Evolutionary conservation across 345 rosid species (phyloP).

Genomic region (Citrus reticulata): DNA sequence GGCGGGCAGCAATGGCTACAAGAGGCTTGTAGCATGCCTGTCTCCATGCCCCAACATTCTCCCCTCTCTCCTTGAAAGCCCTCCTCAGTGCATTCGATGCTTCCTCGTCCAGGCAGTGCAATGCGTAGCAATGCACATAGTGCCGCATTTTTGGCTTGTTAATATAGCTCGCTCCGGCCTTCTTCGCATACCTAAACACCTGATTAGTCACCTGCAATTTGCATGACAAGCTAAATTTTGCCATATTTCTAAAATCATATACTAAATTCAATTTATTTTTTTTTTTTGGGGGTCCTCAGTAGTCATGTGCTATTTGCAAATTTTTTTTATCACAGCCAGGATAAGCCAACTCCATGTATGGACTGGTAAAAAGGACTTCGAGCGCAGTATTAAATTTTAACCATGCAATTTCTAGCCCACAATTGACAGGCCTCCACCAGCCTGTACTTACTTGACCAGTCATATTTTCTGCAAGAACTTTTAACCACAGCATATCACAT

Average conservation of each 20-base stretch:
- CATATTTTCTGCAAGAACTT: constrained; percentile 17
- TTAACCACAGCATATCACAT: constrained; percentile 36
- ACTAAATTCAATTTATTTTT: too few relatives aligned
- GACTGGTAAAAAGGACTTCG: constrained; percentile 4
- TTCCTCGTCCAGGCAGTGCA: constrained; percentile 90
- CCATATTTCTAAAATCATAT: too few relatives aligned
- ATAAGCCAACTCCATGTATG: constrained; percentile 33
- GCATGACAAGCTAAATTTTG: background rate
- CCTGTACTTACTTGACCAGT: constrained; percentile 28
- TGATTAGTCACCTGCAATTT: constrained; percentile 80
- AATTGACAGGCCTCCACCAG: constrained; percentile 9
- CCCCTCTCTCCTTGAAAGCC: constrained; percentile 87
- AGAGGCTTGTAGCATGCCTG: constrained; percentile 96
- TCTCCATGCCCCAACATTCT: constrained; percentile 96
- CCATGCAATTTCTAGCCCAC: constrained; percentile 18
- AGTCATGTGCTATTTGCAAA: too few relatives aligned
- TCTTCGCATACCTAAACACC: constrained; percentile 91
- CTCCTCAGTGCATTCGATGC: constrained; percentile 73
- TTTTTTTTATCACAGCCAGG: background rate
- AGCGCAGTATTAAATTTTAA: constrained; percentile 4
- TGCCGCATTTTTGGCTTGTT: constrained; percentile 99
- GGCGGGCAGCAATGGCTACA: constrained; percentile 73
- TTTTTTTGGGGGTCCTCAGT: too few relatives aligned
- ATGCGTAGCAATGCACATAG: constrained; percentile 95
- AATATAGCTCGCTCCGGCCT: constrained; percentile 90